Conservation (phyloP, 768 basidiomycete genomes). For the Postia placenta region DNA sequence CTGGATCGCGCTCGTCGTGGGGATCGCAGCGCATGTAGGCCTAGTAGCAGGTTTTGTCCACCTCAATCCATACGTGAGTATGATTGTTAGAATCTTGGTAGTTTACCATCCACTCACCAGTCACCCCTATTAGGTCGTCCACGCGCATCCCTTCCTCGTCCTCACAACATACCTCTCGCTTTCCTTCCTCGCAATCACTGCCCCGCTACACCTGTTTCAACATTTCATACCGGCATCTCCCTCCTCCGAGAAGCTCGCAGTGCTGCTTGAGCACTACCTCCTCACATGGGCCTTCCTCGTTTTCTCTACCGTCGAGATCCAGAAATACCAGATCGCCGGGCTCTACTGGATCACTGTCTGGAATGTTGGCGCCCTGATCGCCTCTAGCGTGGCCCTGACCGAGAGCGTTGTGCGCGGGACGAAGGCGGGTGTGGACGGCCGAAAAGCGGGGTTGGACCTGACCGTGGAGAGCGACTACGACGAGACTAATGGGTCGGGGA, state of each 20-base stretch:
- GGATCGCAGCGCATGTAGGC: conserved; percentile 38
- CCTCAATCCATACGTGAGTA: conserved; percentile 61
- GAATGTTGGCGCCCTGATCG: conserved; percentile 42
- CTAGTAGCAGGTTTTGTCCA: conserved; percentile 44
- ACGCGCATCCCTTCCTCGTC: conserved; percentile 51
- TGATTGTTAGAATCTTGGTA: too few species aligned
- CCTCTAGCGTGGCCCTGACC: conserved; percentile 30
- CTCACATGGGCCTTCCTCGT: conserved; percentile 58
- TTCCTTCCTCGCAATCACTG: conserved; percentile 42
- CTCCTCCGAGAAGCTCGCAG: conserved; percentile 43
- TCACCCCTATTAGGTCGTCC: conserved; percentile 43
- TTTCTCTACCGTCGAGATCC: conserved; percentile 39
- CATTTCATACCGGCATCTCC: conserved; percentile 24
- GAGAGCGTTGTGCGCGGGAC: conserved; percentile 27
- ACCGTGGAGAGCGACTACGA: conserved; percentile 9
- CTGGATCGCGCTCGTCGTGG: conserved; percentile 50
- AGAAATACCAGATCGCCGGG: conserved; percentile 38
- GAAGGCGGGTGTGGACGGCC: conserved; percentile 10
- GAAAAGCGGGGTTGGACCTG: conserved; percentile 11
- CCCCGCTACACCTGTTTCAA: conserved; percentile 32
- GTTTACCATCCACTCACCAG: conserved; percentile 14
- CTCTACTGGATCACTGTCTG: conserved; percentile 53
- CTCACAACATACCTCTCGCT: conserved; percentile 42
- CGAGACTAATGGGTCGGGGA: conserved; percentile 9
- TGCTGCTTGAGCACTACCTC: conserved; percentile 47